These are phyloP conservation scores for Lathyrus tuberosus DNA, from an alignment of 306 rosid genomes.

Conservation along the genomic window DNA sequence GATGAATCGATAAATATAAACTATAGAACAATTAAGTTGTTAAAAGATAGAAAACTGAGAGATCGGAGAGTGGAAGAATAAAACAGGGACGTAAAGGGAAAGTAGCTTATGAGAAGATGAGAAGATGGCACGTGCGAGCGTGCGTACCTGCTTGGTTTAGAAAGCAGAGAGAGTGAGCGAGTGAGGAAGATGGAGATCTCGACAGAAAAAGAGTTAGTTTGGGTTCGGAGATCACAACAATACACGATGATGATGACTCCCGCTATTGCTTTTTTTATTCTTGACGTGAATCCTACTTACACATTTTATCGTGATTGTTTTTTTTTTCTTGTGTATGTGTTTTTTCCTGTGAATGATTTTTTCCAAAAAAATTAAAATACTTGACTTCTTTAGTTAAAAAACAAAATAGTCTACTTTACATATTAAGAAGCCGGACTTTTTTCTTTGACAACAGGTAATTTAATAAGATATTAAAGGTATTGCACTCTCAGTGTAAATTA, in stretches of 20 bases:
- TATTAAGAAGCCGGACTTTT: no score
- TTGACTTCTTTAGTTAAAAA: no score
- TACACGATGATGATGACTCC: slow-evolving; percentile 37
- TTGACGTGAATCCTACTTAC: slow-evolving; percentile 3
- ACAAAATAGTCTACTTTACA: no score
- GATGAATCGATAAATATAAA: no score
- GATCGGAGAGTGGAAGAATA: not conserved
- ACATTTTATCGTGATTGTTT: not conserved
- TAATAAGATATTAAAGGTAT: no score
- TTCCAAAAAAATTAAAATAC: no score
- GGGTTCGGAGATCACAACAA: slow-evolving; percentile 51
- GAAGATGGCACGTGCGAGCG: not conserved
- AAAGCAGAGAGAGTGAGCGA: slow-evolving; percentile 35
- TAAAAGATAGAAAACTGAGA: no score
- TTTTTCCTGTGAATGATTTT: no score
- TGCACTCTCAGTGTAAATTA: no score
- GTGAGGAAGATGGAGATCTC: not conserved
- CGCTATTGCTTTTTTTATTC: slow-evolving; percentile 22
- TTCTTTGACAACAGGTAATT: no score
- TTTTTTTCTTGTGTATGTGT: not conserved
- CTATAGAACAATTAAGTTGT: no score
- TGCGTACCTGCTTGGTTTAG: slow-evolving; percentile 48
- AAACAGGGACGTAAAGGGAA: no score
- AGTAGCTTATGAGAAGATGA: not conserved
- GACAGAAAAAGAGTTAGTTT: not conserved